phyloP scores from a whole-genome alignment of 202 grass and related monocot species.

The Carex arenaria region DNA sequence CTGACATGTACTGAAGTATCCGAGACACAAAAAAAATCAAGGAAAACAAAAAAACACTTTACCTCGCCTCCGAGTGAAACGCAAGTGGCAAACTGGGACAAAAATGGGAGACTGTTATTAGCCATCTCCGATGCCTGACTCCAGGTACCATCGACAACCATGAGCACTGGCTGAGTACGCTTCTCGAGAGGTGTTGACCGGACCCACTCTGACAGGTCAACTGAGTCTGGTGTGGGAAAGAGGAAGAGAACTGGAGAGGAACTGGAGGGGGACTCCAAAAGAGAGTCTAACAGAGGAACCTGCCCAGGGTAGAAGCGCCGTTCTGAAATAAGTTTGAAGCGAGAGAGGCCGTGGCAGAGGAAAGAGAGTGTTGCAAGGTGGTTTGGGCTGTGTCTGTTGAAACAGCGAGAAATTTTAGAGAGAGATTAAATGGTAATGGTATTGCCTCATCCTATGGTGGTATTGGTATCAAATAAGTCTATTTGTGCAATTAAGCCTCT shows the following conservation, averaged over 20 bases:
- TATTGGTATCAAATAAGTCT: neutral
- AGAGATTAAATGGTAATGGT: neutral
- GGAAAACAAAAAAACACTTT: neutral
- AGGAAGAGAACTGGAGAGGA: conserved; percentile 53
- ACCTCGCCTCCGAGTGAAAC: conserved; percentile 34
- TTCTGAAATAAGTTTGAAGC: conserved; percentile 44
- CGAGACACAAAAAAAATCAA: neutral
- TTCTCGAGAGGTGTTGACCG: conserved; percentile 30
- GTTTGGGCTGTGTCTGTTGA: conserved; percentile 43
- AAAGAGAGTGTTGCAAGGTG: conserved; percentile 71
- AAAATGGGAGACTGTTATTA: conserved; percentile 57
- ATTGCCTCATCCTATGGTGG: neutral
- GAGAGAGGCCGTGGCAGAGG: conserved; percentile 48
- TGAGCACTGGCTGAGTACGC: conserved; percentile 35
- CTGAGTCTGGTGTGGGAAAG: conserved; percentile 53
- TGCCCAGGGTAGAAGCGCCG: conserved; percentile 45
- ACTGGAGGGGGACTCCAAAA: neutral
- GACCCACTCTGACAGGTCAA: conserved; percentile 51
- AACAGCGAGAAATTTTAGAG: neutral
- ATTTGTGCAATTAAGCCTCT: neutral
- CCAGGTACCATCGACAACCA: conserved; percentile 87
- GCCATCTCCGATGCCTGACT: conserved; percentile 76
- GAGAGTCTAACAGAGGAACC: conserved; percentile 25
- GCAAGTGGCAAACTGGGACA: conserved; percentile 40
- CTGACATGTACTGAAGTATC: neutral